phyloP scores from a whole-genome alignment of 2,329 filamentous ascomycete species.

The Teratosphaeria viscida region DNA sequence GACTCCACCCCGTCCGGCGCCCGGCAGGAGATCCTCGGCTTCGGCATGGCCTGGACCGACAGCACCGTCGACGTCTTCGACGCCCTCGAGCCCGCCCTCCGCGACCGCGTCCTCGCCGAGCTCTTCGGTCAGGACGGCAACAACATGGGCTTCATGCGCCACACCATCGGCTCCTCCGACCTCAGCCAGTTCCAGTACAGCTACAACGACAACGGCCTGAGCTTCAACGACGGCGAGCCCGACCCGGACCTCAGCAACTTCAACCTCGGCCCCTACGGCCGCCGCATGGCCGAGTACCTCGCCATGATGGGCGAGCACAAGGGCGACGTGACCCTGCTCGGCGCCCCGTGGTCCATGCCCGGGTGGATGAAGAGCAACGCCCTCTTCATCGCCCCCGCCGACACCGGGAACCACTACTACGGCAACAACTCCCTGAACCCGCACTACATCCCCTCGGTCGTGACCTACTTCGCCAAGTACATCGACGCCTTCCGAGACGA shows the following conservation, averaged over 20 bases:
- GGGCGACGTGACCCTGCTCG: conserved; percentile 25
- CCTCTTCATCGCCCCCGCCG: conserved; percentile 15
- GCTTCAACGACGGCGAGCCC: conserved; percentile 21
- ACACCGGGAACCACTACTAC: conserved; percentile 1
- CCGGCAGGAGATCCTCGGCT: conserved; percentile 25
- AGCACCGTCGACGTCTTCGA: conserved; percentile 29
- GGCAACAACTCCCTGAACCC: conserved; percentile 28
- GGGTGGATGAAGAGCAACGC: conserved; percentile 33
- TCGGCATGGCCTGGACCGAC: conserved; percentile 31
- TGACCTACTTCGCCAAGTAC: conserved; percentile 29
- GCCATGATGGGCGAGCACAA: conserved; percentile 28
- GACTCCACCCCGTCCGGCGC: conserved; percentile 9
- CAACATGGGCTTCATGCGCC: conserved; percentile 30
- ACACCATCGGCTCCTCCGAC: conserved; percentile 31
- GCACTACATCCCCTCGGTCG: conserved; percentile 23
- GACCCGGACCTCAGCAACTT: conserved; percentile 26
- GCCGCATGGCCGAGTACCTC: conserved; percentile 28
- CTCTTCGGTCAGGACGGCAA: conserved; percentile 27
- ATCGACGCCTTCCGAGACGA: conserved; percentile 25
- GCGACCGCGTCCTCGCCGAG: conserved; percentile 24
- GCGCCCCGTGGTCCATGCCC: conserved; percentile 29
- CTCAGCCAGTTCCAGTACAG: conserved; percentile 26
- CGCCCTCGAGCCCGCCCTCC: conserved; percentile 17
- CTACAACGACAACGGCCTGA: conserved; percentile 26
- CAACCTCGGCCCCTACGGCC: conserved; percentile 25